Evolutionary conservation across 1,139 yeast genomes (phyloP).

Genomic region (Geotrichum cucujoidarum): DNA sequence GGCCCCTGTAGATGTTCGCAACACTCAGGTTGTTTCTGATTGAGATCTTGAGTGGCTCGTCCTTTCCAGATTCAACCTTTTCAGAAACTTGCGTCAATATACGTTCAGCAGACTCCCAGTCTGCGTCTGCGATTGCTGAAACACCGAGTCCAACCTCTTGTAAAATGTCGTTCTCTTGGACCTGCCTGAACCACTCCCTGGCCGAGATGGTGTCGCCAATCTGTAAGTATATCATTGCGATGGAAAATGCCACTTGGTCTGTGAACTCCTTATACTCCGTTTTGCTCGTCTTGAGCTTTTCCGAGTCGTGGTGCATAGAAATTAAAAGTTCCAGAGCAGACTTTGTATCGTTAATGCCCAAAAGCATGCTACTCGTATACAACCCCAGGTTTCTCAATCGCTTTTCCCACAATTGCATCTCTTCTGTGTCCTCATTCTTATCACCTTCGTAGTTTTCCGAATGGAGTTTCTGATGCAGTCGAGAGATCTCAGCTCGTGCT

Average conservation of each 20-base stretch:
- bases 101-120: constrained; percentile 26
- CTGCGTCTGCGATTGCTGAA: constrained; percentile 32
- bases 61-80: background rate
- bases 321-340: constrained; percentile 34
- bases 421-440: background rate
- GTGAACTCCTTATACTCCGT: constrained; percentile 17
- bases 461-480: constrained; percentile 13
- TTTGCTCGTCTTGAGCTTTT: constrained; percentile 12
- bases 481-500: constrained; percentile 21
- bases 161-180: constrained; percentile 8
- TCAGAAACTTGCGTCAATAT: constrained; percentile 18
- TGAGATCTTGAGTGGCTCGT: constrained; percentile 2
- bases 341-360: constrained; percentile 33
- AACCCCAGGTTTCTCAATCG: constrained; percentile 33
- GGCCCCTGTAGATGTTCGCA: constrained; percentile 35
- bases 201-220: constrained; percentile 33
- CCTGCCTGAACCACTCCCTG: constrained; percentile 30
- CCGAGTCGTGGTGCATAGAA: constrained; percentile 25
- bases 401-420: constrained; percentile 25
- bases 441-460: constrained; percentile 14
- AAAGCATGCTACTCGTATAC: constrained; percentile 33
- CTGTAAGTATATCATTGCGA: constrained; percentile 29
- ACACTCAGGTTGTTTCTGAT: constrained; percentile 27
- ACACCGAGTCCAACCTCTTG: constrained; percentile 24
- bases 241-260: constrained; percentile 22